These are phyloP conservation scores for Euphorbia lathyris DNA, from an alignment of 345 rosid genomes.

Conservation along the genomic window DNA sequence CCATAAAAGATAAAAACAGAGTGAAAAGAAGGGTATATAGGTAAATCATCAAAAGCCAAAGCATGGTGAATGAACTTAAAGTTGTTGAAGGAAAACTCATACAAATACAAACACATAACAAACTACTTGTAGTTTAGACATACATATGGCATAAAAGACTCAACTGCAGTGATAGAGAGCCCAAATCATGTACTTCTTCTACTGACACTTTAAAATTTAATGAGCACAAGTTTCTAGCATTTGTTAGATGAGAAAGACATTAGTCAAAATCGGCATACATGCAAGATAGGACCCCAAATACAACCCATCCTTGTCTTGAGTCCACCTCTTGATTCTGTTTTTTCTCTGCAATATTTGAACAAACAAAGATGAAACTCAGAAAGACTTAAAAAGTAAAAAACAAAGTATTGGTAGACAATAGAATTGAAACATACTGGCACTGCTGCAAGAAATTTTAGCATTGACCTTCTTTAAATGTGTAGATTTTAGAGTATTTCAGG, in stretches of 20 bases:
- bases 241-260: no score
- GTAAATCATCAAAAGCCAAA: neutral
- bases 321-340: slow-evolving; percentile 57
- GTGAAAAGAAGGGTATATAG: no score
- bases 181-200: neutral
- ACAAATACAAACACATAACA: neutral
- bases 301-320: slow-evolving; percentile 78
- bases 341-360: slow-evolving; percentile 46
- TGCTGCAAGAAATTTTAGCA: neutral
- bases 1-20: neutral
- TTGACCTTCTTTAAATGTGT: neutral
- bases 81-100: neutral
- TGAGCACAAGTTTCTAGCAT: no score
- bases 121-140: neutral
- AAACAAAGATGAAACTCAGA: slow-evolving; percentile 12
- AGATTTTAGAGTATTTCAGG: neutral
- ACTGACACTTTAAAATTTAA: neutral
- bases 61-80: neutral
- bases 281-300: slow-evolving; percentile 86
- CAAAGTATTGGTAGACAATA: neutral
- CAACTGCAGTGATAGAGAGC: neutral
- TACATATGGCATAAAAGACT: neutral
- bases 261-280: slow-evolving; percentile 46
- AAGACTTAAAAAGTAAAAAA: neutral
- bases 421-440: neutral